Evolutionary conservation across 1,284 basidiomycete species (phyloP), one percentile per base, ranked within the genome.

Genomic region (Peniophora sp.): DNA sequence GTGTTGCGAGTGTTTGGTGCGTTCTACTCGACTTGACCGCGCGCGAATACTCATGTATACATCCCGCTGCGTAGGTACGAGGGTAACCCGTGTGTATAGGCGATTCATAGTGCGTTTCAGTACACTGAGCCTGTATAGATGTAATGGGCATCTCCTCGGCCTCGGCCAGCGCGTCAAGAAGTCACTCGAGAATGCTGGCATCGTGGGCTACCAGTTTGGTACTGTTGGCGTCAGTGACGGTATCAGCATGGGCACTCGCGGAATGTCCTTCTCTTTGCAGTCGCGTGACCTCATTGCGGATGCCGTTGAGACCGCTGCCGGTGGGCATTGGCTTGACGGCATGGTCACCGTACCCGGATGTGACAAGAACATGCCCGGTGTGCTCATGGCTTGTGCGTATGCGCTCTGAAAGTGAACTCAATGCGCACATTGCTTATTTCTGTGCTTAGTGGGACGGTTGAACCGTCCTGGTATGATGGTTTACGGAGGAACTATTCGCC

Each of bases 281-380:
- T 96, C 92, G 45, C 83, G 96, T 55, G 96, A 99, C 71, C 77
- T 98, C 53, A 99, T 99, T 59, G 96, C 96, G 53, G 96, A 98
- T 69, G 84, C 89, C 63, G 94, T 98, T 32, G 95, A 98, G 73
- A 89, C 91, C 5, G 94, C 92, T 27, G 95, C 89, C n/a, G 92
- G 90, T 25, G 96, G 94, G 6, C 96, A 99, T 68, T 97, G 94
- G 82, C 80, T 98, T n/a, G 96, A 98, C 64, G 96, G 92, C 39
- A 93, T 97, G 87, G 92, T 97, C 44, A 92, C 92, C 51, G 78
- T 98, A 48, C 96, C 96, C 35, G 94, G 94, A 34, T 97, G 94
- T 65, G 94, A 97, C 73, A 97, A 97, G 72, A 97, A 97, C 69
- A 97, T 97, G 93, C 94, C 94, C 10, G 94, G 94, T 52, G 92